Evolutionary conservation across 2,329 filamentous ascomycete species (phyloP).

Genomic region (Huntiella abstrusa): DNA sequence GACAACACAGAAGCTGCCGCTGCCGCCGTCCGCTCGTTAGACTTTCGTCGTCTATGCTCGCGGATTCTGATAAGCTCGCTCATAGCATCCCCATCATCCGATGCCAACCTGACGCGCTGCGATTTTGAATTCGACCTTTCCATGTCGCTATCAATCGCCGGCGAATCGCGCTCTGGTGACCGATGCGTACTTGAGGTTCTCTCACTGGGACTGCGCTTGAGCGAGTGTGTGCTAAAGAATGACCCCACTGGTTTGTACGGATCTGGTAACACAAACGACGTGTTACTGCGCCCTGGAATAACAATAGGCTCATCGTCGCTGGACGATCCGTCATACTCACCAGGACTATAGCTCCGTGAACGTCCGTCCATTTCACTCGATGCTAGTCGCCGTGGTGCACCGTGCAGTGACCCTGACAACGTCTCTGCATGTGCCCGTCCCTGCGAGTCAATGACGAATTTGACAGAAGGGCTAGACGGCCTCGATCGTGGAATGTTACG

Average conservation of each 20-base stretch:
- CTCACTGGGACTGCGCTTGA: conserved; percentile 30
- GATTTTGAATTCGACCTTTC: conserved; percentile 18
- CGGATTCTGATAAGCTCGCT: conserved; percentile 41
- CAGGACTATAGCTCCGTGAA: conserved; percentile 10
- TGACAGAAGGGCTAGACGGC: conserved; percentile 37
- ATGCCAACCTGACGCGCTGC: background rate
- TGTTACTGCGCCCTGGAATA: conserved; percentile 36
- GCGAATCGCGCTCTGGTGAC: conserved; percentile 13
- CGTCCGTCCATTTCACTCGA: conserved; percentile 9
- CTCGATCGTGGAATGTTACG: conserved; percentile 22
- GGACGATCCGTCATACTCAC: conserved; percentile 34
- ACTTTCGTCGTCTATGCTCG: conserved; percentile 29
- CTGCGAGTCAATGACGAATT: conserved; percentile 43
- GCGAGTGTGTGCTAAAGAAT: conserved; percentile 22
- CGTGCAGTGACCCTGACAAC: background rate
- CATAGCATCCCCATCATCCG: conserved; percentile 34
- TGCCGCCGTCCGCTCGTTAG: conserved; percentile 10
- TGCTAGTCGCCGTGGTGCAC: conserved; percentile 1
- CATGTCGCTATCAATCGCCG: conserved; percentile 34
- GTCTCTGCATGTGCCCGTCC: conserved; percentile 39
- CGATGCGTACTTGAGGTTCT: conserved; percentile 24
- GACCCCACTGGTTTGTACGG: conserved; percentile 30
- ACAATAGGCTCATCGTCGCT: conserved; percentile 47
- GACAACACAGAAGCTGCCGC: background rate
- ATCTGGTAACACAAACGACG: conserved; percentile 35